These are phyloP conservation scores for Ophiocordyceps robertsii DNA, from an alignment of 2,329 filamentous ascomycete genomes.

Conservation along the genomic window DNA sequence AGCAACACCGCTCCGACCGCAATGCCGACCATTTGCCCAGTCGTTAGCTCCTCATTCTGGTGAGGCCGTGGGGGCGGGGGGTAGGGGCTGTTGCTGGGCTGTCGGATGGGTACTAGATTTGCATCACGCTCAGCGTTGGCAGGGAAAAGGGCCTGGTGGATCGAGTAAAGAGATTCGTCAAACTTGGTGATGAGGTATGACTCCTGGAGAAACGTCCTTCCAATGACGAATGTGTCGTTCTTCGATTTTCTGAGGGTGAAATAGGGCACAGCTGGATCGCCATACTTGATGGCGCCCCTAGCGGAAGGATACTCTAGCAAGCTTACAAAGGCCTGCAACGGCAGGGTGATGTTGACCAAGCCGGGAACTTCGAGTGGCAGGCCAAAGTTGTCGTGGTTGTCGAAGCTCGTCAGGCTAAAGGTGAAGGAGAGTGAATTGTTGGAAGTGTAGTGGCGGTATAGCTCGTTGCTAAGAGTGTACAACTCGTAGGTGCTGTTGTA, in stretches of 20 bases:
- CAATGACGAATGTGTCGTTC: slow-evolving; percentile 43
- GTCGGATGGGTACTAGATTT: slow-evolving; percentile 27
- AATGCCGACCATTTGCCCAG: slow-evolving; percentile 30
- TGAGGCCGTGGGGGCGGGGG: slow-evolving; percentile 19
- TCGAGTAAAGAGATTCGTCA: slow-evolving; percentile 36
- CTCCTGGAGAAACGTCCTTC: slow-evolving; percentile 58
- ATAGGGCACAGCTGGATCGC: slow-evolving; percentile 37
- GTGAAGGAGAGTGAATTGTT: slow-evolving; percentile 37
- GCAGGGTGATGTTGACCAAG: slow-evolving; percentile 43
- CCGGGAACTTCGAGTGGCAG: slow-evolving; percentile 32
- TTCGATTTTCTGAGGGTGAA: slow-evolving; percentile 50
- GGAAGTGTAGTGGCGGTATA: slow-evolving; percentile 31
- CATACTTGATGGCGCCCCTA: slow-evolving; percentile 27
- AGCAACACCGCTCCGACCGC: slow-evolving; percentile 26
- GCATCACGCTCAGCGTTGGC: slow-evolving; percentile 23
- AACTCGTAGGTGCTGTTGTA: slow-evolving; percentile 51
- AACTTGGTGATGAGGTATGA: slow-evolving; percentile 46
- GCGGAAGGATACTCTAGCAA: slow-evolving; percentile 35
- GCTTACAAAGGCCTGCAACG: slow-evolving; percentile 35
- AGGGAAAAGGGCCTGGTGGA: slow-evolving; percentile 44
- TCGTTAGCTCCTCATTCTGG: slow-evolving; percentile 18
- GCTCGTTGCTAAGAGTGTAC: slow-evolving; percentile 49
- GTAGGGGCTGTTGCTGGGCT: slow-evolving; percentile 31
- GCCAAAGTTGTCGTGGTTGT: slow-evolving; percentile 39
- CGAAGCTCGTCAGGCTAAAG: slow-evolving; percentile 41